phyloP scores from a whole-genome alignment of 2,329 filamentous ascomycete genomes.

The Penicillium sp. region DNA sequence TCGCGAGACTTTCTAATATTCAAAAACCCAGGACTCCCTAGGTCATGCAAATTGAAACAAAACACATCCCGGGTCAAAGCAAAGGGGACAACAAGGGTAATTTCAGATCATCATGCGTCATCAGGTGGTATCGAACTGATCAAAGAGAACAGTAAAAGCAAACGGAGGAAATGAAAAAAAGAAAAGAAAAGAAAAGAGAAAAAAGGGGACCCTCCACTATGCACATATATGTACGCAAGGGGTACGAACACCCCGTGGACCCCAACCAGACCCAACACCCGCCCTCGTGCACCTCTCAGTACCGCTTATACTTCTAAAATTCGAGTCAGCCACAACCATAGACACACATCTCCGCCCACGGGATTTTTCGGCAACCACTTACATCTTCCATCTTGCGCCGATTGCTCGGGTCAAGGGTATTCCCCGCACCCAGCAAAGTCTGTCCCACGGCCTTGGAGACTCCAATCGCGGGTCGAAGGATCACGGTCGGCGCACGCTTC shows the following conservation, averaged over 20 bases:
- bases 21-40: not conserved
- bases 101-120: slow-evolving; percentile 4
- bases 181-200: not conserved
- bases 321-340: slow-evolving; percentile 7
- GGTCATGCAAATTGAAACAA: not conserved
- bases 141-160: not conserved
- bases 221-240: slow-evolving; percentile 4
- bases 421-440: slow-evolving; percentile 87
- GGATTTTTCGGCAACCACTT: slow-evolving; percentile 47
- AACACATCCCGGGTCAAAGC: not conserved
- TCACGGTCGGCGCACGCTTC: slow-evolving; percentile 84
- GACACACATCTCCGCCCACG: not conserved
- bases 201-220: not conserved
- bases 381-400: slow-evolving; percentile 83
- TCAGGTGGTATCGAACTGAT: slow-evolving; percentile 8
- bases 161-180: not conserved
- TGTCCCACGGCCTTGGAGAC: slow-evolving; percentile 85
- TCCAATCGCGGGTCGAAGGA: slow-evolving; percentile 86
- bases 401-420: slow-evolving; percentile 82
- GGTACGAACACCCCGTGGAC: not conserved
- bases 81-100: not conserved
- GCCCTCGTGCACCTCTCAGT: slow-evolving; percentile 22
- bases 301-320: slow-evolving; percentile 46
- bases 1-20: not conserved
- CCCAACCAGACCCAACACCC: not conserved